Conservation (phyloP, 106 monocot species). For the Dactylorhiza incarnata region DNA sequence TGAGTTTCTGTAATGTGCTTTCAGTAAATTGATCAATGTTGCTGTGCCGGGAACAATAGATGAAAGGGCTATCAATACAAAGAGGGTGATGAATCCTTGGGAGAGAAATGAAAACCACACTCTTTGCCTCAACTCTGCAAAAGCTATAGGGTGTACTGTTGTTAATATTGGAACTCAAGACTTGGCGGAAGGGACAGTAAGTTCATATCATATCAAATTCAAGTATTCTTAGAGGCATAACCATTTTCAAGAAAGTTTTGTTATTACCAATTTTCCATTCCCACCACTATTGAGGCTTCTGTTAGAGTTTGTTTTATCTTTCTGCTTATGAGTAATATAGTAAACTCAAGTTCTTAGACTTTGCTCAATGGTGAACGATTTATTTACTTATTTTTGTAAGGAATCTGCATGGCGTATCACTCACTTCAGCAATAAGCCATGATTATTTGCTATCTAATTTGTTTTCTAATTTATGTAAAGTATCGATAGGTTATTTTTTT, state of each 20-base stretch:
- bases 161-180: constrained; percentile 96
- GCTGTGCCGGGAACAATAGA: constrained; percentile 94
- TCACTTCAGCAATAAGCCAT: background rate
- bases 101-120: constrained; percentile 92
- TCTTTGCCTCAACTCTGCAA: constrained; percentile 90
- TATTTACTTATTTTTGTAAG: background rate
- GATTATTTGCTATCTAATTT: background rate
- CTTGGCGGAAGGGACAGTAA: constrained; percentile 87
- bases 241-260: background rate
- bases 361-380: too few relatives aligned
- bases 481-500: background rate
- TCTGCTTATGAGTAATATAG: background rate
- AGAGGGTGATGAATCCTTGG: constrained; percentile 73
- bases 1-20: background rate
- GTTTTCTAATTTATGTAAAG: background rate
- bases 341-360: background rate
- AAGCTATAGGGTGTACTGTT: constrained; percentile 93
- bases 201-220: background rate
- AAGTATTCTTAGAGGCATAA: background rate
- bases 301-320: background rate
- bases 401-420: background rate
- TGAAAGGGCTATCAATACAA: constrained; percentile 88
- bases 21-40: constrained; percentile 90
- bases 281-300: background rate
- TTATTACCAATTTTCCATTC: background rate